Percentiles rank a stretch among this genome's conserved stretches.
Conservation (phyloP, 331 rosid genomes). For the Spiraea crenata region DNA sequence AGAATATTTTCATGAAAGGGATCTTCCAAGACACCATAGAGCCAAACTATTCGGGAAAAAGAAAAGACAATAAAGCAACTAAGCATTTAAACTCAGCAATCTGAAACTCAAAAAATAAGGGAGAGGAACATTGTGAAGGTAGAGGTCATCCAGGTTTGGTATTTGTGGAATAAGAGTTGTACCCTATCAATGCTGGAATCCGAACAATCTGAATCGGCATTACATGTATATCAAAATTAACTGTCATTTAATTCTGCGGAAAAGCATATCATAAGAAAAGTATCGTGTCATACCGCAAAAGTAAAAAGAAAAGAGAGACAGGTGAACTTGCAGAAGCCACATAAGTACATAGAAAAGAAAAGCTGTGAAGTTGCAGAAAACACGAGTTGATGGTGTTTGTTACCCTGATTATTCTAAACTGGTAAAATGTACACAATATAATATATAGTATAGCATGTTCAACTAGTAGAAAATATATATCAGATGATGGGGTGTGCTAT, state of each 20-base stretch:
- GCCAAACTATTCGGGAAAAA: not conserved
- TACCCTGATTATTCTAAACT: no score
- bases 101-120: constrained; percentile 7
- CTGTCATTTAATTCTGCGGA: not conserved
- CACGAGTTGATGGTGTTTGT: not conserved
- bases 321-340: no score
- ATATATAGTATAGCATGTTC: not conserved
- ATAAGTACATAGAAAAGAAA: not conserved
- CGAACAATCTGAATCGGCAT: not conserved
- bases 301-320: no score
- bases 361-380: not conserved
- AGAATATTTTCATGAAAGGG: not conserved
- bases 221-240: not conserved
- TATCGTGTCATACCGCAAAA: no score
- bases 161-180: not conserved
- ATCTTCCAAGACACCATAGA: not conserved
- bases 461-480: not conserved
- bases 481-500: not conserved
- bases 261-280: not conserved
- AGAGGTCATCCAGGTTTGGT: not conserved
- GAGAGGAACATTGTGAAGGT: not conserved
- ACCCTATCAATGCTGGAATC: not conserved
- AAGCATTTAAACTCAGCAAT: constrained; percentile 2
- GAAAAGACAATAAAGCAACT: constrained; percentile 8
- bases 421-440: no score